Conservation (phyloP, 192 early-diverging fungal genomes). For the Linnemannia elongata region DNA sequence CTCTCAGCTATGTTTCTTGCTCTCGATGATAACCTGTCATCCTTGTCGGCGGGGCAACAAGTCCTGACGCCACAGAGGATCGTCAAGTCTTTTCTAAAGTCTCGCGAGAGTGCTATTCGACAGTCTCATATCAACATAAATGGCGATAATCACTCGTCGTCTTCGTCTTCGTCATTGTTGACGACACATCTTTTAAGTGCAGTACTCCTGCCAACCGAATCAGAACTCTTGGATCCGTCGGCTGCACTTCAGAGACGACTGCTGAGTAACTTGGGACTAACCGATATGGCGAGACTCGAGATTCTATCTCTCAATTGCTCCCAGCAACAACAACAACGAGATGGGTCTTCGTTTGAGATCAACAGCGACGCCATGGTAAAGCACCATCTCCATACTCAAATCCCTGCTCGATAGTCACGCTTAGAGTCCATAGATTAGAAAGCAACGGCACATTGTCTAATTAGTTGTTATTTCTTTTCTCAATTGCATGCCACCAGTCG, state of each 20-base stretch:
- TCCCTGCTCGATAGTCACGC: too few species aligned
- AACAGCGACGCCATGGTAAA: background rate
- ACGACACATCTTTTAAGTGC: background rate
- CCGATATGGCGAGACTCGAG: conserved; percentile 6
- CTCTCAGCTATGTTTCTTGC: conserved; percentile 5
- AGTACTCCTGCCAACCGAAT: conserved; percentile 7
- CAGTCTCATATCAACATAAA: background rate
- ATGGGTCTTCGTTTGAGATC: background rate
- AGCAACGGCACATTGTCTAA: background rate
- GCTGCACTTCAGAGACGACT: conserved; percentile 18
- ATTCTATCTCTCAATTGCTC: conserved; percentile 5
- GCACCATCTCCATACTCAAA: background rate
- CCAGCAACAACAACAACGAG: too few species aligned
- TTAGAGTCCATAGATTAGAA: too few species aligned
- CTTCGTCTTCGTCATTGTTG: background rate
- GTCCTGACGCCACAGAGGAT: background rate
- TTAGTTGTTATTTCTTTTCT: background rate
- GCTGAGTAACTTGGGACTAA: conserved; percentile 19
- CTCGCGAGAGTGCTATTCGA: background rate
- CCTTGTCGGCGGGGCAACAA: background rate
- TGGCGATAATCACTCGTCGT: background rate
- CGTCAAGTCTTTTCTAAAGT: background rate
- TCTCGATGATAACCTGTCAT: background rate
- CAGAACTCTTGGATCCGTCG: conserved; percentile 26
- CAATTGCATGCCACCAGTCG: background rate